Evolutionary conservation across 176 grass and related monocot species (phyloP).

Genomic region (Aegilops speltoides): DNA sequence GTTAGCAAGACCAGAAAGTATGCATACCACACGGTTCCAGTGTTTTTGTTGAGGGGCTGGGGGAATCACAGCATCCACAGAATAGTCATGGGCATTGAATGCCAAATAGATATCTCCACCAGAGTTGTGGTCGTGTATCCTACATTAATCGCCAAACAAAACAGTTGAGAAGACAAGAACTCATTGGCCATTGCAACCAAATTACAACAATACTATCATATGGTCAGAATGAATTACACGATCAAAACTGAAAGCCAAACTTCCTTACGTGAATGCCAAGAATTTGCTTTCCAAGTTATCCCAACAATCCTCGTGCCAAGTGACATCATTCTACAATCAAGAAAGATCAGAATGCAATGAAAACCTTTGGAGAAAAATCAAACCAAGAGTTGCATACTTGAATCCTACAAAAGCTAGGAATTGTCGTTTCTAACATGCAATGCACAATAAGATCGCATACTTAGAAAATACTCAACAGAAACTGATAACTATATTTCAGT

Average conservation of each 20-base stretch:
- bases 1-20: conserved; percentile 10
- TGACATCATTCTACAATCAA: conserved; percentile 80
- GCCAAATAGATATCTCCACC: conserved; percentile 80
- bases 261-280: conserved; percentile 91
- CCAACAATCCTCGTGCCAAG: conserved; percentile 92
- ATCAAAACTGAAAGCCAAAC: conserved; percentile 7
- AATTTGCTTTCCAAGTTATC: conserved; percentile 90
- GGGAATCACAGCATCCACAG: conserved; percentile 65
- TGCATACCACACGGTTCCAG: conserved; percentile 89
- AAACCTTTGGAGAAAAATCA: conserved; percentile 9
- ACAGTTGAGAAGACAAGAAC: conserved; percentile 2
- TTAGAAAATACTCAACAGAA: neutral
- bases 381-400: neutral
- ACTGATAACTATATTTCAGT: neutral
- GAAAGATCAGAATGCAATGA: conserved; percentile 19
- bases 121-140: conserved; percentile 71
- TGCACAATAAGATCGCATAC: conserved; percentile 1
- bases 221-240: neutral
- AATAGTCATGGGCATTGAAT: conserved; percentile 90
- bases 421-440: neutral
- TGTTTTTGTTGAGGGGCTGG: conserved; percentile 56
- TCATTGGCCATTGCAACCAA: neutral
- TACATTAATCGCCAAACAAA: conserved; percentile 34
- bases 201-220: conserved; percentile 7
- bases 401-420: conserved; percentile 21